Base-by-base conservation (phyloP, 768 basidiomycete genomes). In the Russula sp. region DNA sequence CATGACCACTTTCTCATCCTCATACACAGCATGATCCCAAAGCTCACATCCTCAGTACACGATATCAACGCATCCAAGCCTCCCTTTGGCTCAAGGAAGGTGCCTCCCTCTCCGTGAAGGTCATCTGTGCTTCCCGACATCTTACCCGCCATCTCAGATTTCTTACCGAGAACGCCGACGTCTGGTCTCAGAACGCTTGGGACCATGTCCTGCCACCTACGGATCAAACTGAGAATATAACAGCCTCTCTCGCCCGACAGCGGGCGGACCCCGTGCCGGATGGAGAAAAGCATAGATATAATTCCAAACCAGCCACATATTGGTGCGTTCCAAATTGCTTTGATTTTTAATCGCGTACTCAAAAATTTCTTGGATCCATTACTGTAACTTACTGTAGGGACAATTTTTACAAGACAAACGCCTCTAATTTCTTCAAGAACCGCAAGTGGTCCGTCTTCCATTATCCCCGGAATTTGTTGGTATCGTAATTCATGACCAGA, bases 151-250 rank as follows among this genome's bases (percentile, higher is more conserved):
- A 36, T 13, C 44, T 14, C 44, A 90, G 90, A 73, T 90, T 89
- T 72, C 80, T 92, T 44, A 86, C 81, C 51, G 78, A 86, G 28
- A 82, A 87, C 46, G 72, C 78, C n/a, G 83, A 91, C 68, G 88
- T 92, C 3, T 94, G 91, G 89, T 79, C 81, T 28, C 88, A 92
- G 66, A 94, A 94, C 71, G 92, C 92, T 1, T 94, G 92, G 94
- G 91, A 94, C 72, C 92, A 93, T 72, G 92, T 94, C 51, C 86
- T 88, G 36, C 87, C 88, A 5, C 90, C 92, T 20, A 80, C 84
- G 13, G 92, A 93, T 75, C 92, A 96, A 73, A 81, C 78, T 46
- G 84, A 87, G n/a, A 77, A 77, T 14, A 93, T 97, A 57, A 78
- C 82, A 8, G 78, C 83, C 5, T 86, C 93, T 0, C 77, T 96